Conservation (phyloP, 352 stramenopile genomes). For the Elongisporangium undulatum region DNA sequence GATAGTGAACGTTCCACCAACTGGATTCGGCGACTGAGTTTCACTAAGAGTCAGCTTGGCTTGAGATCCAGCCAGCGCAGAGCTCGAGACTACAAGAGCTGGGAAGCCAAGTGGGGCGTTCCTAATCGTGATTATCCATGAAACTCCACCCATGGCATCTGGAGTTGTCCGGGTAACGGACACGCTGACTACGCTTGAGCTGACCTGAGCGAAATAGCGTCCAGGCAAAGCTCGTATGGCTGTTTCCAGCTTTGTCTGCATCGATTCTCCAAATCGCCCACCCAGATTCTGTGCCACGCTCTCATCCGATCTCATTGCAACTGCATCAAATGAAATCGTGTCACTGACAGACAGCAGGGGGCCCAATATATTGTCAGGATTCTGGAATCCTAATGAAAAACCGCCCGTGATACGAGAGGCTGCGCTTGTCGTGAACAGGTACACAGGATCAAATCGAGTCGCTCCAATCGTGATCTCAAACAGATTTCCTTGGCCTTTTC, state of each 20-base stretch:
- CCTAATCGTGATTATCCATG: constrained; percentile 25
- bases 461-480: constrained; percentile 19
- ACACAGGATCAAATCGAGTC: constrained; percentile 17
- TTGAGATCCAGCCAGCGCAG: constrained; percentile 3
- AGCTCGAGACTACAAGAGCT: constrained; percentile 7
- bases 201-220: neutral
- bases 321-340: constrained; percentile 24
- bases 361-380: neutral
- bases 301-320: constrained; percentile 28
- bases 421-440: constrained; percentile 12
- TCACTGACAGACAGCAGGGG: constrained; percentile 9
- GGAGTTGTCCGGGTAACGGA: constrained; percentile 6
- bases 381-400: constrained; percentile 24
- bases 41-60: constrained; percentile 5
- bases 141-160: constrained; percentile 2
- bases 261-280: constrained; percentile 18
- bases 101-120: constrained; percentile 22
- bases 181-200: constrained; percentile 1
- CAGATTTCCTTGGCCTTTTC: constrained; percentile 20
- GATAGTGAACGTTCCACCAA: constrained; percentile 17
- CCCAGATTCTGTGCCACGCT: constrained; percentile 14
- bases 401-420: constrained; percentile 6
- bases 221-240: constrained; percentile 7
- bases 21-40: constrained; percentile 9
- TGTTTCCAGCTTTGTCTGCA: constrained; percentile 17